Evolutionary conservation across 768 basidiomycete genomes (phyloP).

Genomic region (Trametopsis cervina): DNA sequence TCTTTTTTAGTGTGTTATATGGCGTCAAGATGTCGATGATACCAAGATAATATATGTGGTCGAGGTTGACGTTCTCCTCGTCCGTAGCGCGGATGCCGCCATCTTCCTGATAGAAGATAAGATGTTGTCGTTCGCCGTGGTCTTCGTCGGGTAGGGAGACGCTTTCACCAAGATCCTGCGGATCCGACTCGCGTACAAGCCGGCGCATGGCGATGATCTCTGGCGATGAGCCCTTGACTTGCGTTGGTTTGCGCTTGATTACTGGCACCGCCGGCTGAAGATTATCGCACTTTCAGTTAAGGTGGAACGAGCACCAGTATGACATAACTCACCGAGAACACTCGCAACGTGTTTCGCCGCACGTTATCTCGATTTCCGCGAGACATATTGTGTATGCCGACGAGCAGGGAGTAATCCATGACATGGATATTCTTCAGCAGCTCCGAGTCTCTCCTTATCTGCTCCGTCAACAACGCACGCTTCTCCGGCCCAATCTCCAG

Average conservation of each 20-base stretch:
- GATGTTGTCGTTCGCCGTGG: slow-evolving; percentile 54
- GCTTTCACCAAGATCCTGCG: slow-evolving; percentile 52
- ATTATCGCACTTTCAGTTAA: neutral
- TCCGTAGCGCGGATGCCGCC: slow-evolving; percentile 89
- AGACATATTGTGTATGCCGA: slow-evolving; percentile 89
- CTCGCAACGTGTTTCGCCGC: slow-evolving; percentile 82
- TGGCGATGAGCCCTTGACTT: slow-evolving; percentile 50
- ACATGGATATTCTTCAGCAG: slow-evolving; percentile 77
- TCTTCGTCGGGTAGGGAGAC: slow-evolving; percentile 56
- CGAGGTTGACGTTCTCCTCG: slow-evolving; percentile 66
- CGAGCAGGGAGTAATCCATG: slow-evolving; percentile 95
- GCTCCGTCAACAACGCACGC: slow-evolving; percentile 82
- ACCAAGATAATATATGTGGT: slow-evolving; percentile 88
- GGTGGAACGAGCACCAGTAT: neutral
- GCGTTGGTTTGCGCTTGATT: slow-evolving; percentile 54
- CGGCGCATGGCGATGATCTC: slow-evolving; percentile 83
- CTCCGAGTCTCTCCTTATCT: slow-evolving; percentile 81
- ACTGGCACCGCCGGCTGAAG: slow-evolving; percentile 64
- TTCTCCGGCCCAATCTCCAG: slow-evolving; percentile 97
- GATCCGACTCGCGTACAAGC: slow-evolving; percentile 79
- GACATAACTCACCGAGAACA: slow-evolving; percentile 71
- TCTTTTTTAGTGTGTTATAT: slow-evolving; percentile 65
- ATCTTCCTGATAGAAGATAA: slow-evolving; percentile 96
- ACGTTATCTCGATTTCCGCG: slow-evolving; percentile 91
- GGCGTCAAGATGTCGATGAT: slow-evolving; percentile 97